Conservation (phyloP, 106 monocot species). For the Dendrobium nobile region DNA sequence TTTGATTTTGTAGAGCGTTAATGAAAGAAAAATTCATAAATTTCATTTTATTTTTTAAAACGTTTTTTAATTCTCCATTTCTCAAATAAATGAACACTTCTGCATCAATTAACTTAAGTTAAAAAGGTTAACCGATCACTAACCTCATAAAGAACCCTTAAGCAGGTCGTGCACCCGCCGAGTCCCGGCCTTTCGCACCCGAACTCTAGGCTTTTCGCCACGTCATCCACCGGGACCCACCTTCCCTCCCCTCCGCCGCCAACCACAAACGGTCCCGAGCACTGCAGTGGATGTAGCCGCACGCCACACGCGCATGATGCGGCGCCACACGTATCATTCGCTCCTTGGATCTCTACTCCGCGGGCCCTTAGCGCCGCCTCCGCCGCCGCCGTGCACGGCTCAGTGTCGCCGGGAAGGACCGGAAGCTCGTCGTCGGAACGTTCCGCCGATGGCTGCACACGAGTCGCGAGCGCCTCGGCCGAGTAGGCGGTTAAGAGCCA, state of each 20-base stretch:
- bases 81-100: too few relatives aligned
- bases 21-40: neutral
- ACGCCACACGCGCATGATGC: conserved; percentile 44
- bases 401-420: conserved; percentile 42
- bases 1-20: neutral
- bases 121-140: neutral
- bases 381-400: conserved; percentile 23
- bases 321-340: conserved; percentile 41
- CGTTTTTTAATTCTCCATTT: neutral
- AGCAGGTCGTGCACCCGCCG: conserved; percentile 33
- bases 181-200: conserved; percentile 25
- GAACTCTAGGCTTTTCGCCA: conserved; percentile 16
- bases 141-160: conserved; percentile 34
- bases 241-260: conserved; percentile 8
- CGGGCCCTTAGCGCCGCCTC: conserved; percentile 19
- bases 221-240: conserved; percentile 17
- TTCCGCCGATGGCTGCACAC: neutral
- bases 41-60: neutral
- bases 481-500: conserved; percentile 43
- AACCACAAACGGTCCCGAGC: conserved; percentile 15
- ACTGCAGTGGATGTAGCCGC: conserved; percentile 26
- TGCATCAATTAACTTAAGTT: too few relatives aligned
- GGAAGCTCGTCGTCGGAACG: conserved; percentile 17
- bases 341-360: conserved; percentile 13
- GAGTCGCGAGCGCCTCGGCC: conserved; percentile 16